phyloP scores from a whole-genome alignment of 208 protist genomes.

The Leishmania mexicana region DNA sequence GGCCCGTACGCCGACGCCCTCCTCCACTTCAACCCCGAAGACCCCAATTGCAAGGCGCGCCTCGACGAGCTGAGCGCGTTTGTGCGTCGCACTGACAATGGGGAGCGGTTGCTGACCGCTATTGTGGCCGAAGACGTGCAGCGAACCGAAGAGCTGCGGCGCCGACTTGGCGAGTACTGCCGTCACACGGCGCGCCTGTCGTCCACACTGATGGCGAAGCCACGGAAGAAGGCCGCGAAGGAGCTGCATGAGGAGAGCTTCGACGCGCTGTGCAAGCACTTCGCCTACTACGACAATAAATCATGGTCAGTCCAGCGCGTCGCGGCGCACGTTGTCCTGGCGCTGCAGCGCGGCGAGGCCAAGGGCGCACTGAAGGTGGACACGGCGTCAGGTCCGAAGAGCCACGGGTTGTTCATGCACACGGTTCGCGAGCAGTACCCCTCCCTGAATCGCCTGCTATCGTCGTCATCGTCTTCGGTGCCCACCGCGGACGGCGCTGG shows the following conservation, averaged over 20 bases:
- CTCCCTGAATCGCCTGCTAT: slow-evolving; percentile 22
- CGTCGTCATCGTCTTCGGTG: slow-evolving; percentile 7
- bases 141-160: slow-evolving; percentile 53
- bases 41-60: slow-evolving; percentile 21
- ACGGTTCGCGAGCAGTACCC: slow-evolving; percentile 33
- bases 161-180: slow-evolving; percentile 44
- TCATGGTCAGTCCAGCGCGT: slow-evolving; percentile 47
- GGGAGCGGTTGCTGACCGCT: slow-evolving; percentile 51
- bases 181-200: slow-evolving; percentile 36
- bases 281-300: slow-evolving; percentile 63
- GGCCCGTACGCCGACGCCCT: slow-evolving; percentile 54
- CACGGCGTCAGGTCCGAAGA: slow-evolving; percentile 28
- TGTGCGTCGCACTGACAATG: slow-evolving; percentile 43
- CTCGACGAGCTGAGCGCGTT: slow-evolving; percentile 31
- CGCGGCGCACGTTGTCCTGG: slow-evolving; percentile 61
- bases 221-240: slow-evolving; percentile 73
- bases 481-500: neutral
- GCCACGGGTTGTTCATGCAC: slow-evolving; percentile 43
- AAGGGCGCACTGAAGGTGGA: slow-evolving; percentile 74
- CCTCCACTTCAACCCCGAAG: slow-evolving; percentile 29
- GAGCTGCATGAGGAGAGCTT: slow-evolving; percentile 56
- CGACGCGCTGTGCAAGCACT: slow-evolving; percentile 59
- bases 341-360: slow-evolving; percentile 68
- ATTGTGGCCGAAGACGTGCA: slow-evolving; percentile 77
- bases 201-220: slow-evolving; percentile 40